phyloP scores from a whole-genome alignment of 73 alveolate genomes.

The Paramecium tetraurelia region DNA sequence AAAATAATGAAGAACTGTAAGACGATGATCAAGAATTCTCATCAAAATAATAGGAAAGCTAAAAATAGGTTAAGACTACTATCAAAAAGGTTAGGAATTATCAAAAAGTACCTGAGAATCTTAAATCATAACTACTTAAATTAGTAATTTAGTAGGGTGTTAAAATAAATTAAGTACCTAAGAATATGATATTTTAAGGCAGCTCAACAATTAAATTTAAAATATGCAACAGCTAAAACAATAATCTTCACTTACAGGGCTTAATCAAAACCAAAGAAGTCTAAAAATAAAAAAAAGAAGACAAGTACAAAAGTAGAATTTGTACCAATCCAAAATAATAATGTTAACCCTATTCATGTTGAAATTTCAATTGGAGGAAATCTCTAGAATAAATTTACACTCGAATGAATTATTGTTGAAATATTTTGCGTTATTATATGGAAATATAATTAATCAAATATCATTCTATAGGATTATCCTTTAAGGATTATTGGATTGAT shows the following conservation, averaged over 20 bases:
- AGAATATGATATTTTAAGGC: background rate
- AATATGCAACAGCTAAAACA: conserved; percentile 51
- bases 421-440: background rate
- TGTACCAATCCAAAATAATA: background rate
- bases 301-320: background rate
- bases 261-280: conserved; percentile 8
- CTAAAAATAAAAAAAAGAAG: conserved; percentile 40
- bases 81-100: conserved; percentile 23
- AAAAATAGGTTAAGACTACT: background rate
- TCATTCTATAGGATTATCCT: background rate
- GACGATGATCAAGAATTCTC: background rate
- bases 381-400: background rate
- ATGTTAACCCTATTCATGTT: background rate
- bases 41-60: background rate
- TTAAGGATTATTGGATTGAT: background rate
- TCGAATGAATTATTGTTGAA: background rate
- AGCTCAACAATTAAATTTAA: conserved; percentile 17
- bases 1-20: background rate
- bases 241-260: conserved; percentile 38
- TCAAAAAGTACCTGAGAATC: conserved; percentile 29
- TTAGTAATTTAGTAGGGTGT: conserved; percentile 26
- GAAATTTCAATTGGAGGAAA: conserved; percentile 41
- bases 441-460: background rate
- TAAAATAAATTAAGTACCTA: conserved; percentile 4
- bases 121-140: background rate